Evolutionary conservation across 2,329 filamentous ascomycete genomes (phyloP).

Genomic region (Diaporthe sp.): DNA sequence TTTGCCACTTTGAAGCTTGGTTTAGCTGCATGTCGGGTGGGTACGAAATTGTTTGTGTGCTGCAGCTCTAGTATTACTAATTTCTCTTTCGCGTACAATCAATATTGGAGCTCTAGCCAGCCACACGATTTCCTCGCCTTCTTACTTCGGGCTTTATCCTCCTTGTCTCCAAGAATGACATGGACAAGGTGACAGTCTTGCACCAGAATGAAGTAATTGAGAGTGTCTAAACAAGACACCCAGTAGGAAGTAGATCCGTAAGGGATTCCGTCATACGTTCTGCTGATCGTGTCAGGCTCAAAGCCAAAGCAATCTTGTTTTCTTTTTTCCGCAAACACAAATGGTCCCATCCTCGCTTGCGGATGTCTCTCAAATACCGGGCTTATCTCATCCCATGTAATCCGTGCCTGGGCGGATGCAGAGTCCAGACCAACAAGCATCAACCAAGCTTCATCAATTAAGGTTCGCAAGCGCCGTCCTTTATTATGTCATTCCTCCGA

Average conservation of each 20-base stretch:
- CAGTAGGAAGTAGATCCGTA: neutral
- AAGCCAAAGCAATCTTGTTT: neutral
- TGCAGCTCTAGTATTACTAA: neutral
- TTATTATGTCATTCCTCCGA: neutral
- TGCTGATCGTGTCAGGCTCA: neutral
- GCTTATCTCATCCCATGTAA: conserved; percentile 6
- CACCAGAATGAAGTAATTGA: neutral
- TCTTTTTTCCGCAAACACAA: neutral
- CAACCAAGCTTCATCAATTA: conserved; percentile 8
- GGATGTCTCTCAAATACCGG: neutral
- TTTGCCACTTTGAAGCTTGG: neutral
- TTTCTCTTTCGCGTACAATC: neutral
- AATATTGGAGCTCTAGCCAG: conserved; percentile 13
- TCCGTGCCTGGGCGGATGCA: neutral
- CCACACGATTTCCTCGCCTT: neutral
- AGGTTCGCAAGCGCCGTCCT: conserved; percentile 1
- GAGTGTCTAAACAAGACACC: neutral
- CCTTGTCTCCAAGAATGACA: neutral
- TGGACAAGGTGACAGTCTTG: neutral
- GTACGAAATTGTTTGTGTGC: neutral
- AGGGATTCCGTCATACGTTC: neutral
- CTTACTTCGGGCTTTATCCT: neutral
- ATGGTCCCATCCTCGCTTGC: neutral
- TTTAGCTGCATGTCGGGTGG: conserved; percentile 4
- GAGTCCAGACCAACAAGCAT: conserved; percentile 8